Conservation (phyloP, 2,329 filamentous ascomycete genomes). For the Fusarium lateritium region DNA sequence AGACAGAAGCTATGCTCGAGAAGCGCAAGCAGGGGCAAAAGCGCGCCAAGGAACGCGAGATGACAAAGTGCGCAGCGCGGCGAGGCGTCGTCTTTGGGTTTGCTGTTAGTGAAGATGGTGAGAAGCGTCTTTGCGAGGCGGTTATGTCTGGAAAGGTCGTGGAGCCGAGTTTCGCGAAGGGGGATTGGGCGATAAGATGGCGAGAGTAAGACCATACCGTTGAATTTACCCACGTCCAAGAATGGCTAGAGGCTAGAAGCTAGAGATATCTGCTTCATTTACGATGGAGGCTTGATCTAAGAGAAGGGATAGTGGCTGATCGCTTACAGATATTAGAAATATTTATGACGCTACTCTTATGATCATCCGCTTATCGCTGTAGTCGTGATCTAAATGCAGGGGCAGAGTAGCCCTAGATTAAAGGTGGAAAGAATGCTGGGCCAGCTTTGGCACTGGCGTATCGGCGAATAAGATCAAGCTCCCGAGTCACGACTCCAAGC, state of each 20-base stretch:
- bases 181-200: slow-evolving; percentile 72
- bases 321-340: no score
- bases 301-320: no score
- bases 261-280: background rate
- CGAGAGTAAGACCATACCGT: slow-evolving; percentile 55
- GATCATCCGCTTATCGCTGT: no score
- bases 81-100: slow-evolving; percentile 71
- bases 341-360: no score
- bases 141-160: slow-evolving; percentile 71
- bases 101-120: slow-evolving; percentile 28
- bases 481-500: background rate
- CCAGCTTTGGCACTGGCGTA: background rate
- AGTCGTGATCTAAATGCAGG: no score
- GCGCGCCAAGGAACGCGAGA: slow-evolving; percentile 64
- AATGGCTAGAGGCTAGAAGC: no score
- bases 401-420: background rate
- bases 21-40: slow-evolving; percentile 65
- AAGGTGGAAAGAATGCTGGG: background rate
- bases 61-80: slow-evolving; percentile 74
- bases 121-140: slow-evolving; percentile 67
- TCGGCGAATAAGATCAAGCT: background rate
- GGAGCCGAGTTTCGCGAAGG: slow-evolving; percentile 73
- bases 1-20: slow-evolving; percentile 65
- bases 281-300: background rate
- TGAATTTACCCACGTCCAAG: background rate